These are phyloP conservation scores for Tricholoma bakamatsutake DNA, from an alignment of 768 basidiomycete species.

Conservation along the genomic window DNA sequence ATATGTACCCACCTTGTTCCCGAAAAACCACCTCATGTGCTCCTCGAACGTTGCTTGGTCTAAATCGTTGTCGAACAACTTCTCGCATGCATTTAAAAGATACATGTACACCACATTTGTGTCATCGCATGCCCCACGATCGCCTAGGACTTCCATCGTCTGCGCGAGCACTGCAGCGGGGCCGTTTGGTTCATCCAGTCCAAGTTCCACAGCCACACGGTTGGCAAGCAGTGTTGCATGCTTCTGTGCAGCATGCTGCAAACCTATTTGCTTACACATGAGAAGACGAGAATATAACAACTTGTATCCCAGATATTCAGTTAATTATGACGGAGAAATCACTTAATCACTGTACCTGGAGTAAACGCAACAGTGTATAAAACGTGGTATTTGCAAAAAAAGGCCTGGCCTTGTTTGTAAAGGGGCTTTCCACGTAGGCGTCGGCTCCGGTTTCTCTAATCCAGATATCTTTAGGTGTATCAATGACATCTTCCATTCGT, in stretches of 20 bases:
- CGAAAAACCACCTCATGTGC: conserved; percentile 92
- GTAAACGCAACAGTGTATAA: conserved; percentile 80
- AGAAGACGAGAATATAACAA: conserved; percentile 83
- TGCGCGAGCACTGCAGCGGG: conserved; percentile 63
- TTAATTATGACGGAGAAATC: conserved; percentile 8
- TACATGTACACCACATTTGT: conserved; percentile 81
- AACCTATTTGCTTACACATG: conserved; percentile 79
- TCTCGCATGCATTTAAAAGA: conserved; percentile 85
- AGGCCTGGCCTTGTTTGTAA: conserved; percentile 37
- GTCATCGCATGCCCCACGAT: conserved; percentile 37
- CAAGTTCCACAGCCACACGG: conserved; percentile 76
- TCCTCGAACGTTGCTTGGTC: conserved; percentile 94
- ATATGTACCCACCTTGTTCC: conserved; percentile 59
- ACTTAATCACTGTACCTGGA: conserved; percentile 59
- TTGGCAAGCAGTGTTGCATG: conserved; percentile 68
- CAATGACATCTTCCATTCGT: conserved; percentile 23
- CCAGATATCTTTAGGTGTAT: conserved; percentile 48
- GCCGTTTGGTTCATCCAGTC: conserved; percentile 80
- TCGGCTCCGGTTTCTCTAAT: conserved; percentile 43
- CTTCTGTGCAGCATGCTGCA: conserved; percentile 59
- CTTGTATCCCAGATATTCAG: conserved; percentile 33
- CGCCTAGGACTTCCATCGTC: conserved; percentile 56
- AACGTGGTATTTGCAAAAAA: conserved; percentile 93
- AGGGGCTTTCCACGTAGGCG: conserved; percentile 17
- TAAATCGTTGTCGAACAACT: conserved; percentile 88